Base-by-base conservation (phyloP, 2,329 filamentous ascomycete genomes). In the Dendryphion nanum region DNA sequence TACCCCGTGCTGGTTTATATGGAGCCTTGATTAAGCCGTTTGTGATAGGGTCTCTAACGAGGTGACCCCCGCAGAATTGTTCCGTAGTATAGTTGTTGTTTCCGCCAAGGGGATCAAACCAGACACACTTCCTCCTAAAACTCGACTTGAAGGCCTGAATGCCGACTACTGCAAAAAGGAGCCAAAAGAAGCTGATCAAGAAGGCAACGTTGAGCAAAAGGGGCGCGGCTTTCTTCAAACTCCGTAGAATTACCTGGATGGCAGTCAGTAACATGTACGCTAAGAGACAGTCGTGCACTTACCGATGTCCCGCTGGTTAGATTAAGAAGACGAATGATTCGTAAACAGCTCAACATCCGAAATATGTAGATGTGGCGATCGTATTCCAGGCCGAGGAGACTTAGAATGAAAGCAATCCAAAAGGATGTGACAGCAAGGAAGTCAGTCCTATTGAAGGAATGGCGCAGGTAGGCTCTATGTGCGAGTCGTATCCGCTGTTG, bases 181-280 rank as follows among this genome's bases (percentile, higher is more conserved):
- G 77, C 93, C 93, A 98, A 68, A 98, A 98, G 69, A 98, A 98
- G 12, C 86, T 79, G 50, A 98, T 89, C 16, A 98, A 74, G 60
- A 98, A 96, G 2, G 88, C 90, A 20, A 98, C 90, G 45, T 95
- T 89, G 18, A 96, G 81, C 17, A 98, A 79, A 23, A 95, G 74
- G 2, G 94, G 93, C 0, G 91, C 89, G 2, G 93, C 90, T 61
- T 95, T 95, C 63, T 98, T 98, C 44, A 98, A 67, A 76, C 91
- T 97, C 62, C 89, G 81, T 30, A 98, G 72, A 56, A 98, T 98
- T 41, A 97, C 90, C 81, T 89, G 54, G 31, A n/a, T 10, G n/a
- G 4, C 39, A 32, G 32, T 50, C 37, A 53, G 33, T 8, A 6
- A 31, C n/a, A 15, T 24, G 23, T n/a, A 14, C 8, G 6, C 14